A percentile compares a stretch with the other conserved stretches of the same genome.
These are phyloP conservation scores for Xylaria palmicola DNA, from an alignment of 495 filamentous ascomycete species.

Conservation along the genomic window DNA sequence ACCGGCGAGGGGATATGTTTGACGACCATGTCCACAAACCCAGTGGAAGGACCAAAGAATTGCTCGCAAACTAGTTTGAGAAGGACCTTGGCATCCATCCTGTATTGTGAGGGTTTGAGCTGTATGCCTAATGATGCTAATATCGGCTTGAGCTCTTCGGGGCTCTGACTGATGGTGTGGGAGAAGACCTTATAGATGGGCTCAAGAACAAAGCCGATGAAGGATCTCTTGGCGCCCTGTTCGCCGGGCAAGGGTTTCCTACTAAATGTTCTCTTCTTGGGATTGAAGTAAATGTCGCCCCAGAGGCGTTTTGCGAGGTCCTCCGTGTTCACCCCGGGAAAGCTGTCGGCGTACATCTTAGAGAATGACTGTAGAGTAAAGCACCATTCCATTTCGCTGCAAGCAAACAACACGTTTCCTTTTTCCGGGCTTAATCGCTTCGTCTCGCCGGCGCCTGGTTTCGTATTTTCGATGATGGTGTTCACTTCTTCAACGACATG, in stretches of 20 bases:
- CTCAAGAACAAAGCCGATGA: slow-evolving; percentile 93
- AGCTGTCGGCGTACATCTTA: slow-evolving; percentile 91
- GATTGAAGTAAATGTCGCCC: slow-evolving; percentile 98
- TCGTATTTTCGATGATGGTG: slow-evolving; percentile 82
- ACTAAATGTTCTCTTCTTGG: slow-evolving; percentile 82
- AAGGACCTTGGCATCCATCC: slow-evolving; percentile 82
- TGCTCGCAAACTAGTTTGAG: slow-evolving; percentile 88
- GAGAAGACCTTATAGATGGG: slow-evolving; percentile 98
- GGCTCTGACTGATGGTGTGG: slow-evolving; percentile 89
- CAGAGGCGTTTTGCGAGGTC: slow-evolving; percentile 83
- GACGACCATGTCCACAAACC: slow-evolving; percentile 94
- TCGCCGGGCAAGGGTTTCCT: slow-evolving; percentile 71
- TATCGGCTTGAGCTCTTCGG: slow-evolving; percentile 79
- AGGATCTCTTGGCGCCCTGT: slow-evolving; percentile 75
- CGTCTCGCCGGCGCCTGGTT: slow-evolving; percentile 79
- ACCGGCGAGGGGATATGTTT: slow-evolving; percentile 86
- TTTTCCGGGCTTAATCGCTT: slow-evolving; percentile 90
- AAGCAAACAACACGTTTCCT: slow-evolving; percentile 94
- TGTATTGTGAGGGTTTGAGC: slow-evolving; percentile 89
- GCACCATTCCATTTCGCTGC: slow-evolving; percentile 91
- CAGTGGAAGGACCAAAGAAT: slow-evolving; percentile 87
- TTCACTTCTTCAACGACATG: slow-evolving; percentile 98
- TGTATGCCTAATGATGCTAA: slow-evolving; percentile 76
- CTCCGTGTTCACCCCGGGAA: slow-evolving; percentile 70
- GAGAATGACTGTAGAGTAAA: slow-evolving; percentile 92